phyloP scores from a whole-genome alignment of 179 eudicot species.

The Silene vulgaris region DNA sequence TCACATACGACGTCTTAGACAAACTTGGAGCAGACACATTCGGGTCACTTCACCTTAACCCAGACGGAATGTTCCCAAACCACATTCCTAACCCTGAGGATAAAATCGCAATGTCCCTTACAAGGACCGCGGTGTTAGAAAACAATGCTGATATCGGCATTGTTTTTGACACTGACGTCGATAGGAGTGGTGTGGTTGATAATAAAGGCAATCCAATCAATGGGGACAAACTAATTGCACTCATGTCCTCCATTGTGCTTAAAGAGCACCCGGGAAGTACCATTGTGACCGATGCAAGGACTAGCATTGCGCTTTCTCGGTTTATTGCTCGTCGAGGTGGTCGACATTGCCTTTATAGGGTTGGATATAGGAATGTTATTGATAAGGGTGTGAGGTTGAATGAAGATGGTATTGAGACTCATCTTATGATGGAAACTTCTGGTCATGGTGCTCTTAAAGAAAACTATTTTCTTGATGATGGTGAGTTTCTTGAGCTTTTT shows the following conservation, averaged over 20 bases:
- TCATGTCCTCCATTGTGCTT: constrained; percentile 73
- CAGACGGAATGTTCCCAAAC: constrained; percentile 94
- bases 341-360: constrained; percentile 73
- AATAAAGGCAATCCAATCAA: constrained; percentile 69
- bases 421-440: constrained; percentile 93
- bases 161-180: constrained; percentile 93
- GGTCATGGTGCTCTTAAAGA: constrained; percentile 96
- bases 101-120: constrained; percentile 77
- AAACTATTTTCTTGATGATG: constrained; percentile 87
- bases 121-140: constrained; percentile 57
- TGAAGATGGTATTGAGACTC: constrained; percentile 64
- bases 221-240: constrained; percentile 73
- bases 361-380: constrained; percentile 87
- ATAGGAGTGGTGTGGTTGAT: constrained; percentile 88
- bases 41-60: constrained; percentile 69
- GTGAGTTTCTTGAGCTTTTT: too few relatives aligned
- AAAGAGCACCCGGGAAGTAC: constrained; percentile 73
- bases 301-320: constrained; percentile 62
- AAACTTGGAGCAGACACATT: constrained; percentile 91
- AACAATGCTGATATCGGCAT: constrained; percentile 75
- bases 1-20: constrained; percentile 84
- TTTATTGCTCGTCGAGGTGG: constrained; percentile 63
- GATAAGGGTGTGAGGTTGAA: constrained; percentile 77
- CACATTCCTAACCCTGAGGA: constrained; percentile 96
- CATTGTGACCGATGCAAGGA: constrained; percentile 85